Conservation (phyloP, 140 eudicot genomes). For the Erigeron philadelphicus region DNA sequence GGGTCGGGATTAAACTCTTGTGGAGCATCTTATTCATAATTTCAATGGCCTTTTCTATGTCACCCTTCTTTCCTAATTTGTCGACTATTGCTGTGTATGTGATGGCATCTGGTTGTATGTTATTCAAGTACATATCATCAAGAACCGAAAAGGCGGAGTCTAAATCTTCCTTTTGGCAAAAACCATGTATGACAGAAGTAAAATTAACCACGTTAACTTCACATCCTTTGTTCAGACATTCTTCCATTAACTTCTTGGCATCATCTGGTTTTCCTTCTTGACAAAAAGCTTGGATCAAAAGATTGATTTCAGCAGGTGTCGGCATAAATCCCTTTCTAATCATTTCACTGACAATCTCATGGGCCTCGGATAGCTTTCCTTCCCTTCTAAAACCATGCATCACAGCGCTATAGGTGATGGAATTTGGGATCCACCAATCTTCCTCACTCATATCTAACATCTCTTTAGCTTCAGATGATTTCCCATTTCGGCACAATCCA, state of each 20-base stretch:
- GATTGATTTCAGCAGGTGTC: conserved; percentile 71
- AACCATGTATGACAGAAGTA: conserved; percentile 77
- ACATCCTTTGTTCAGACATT: conserved; percentile 68
- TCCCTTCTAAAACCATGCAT: conserved; percentile 78
- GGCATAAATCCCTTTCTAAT: conserved; percentile 65
- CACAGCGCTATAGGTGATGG: conserved; percentile 68
- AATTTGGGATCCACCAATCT: conserved; percentile 87
- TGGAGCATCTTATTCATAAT: conserved; percentile 70
- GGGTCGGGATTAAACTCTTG: conserved; percentile 67
- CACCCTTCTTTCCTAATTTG: conserved; percentile 57
- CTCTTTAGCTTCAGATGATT: conserved; percentile 65
- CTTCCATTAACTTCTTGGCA: conserved; percentile 64
- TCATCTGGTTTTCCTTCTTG: conserved; percentile 44
- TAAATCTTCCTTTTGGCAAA: conserved; percentile 56
- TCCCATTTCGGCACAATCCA: conserved; percentile 74
- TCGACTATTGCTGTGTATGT: conserved; percentile 68
- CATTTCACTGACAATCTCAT: conserved; percentile 64
- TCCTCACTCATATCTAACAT: conserved; percentile 71
- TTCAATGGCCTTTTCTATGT: conserved; percentile 63
- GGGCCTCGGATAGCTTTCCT: conserved; percentile 68
- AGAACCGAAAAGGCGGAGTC: conserved; percentile 71
- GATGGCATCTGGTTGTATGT: conserved; percentile 69
- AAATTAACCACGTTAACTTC: conserved; percentile 76
- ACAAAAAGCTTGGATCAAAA: conserved; percentile 66
- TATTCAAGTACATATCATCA: conserved; percentile 81